phyloP scores from a whole-genome alignment of 805 yeast genomes.

The Pichia paraexigua region DNA sequence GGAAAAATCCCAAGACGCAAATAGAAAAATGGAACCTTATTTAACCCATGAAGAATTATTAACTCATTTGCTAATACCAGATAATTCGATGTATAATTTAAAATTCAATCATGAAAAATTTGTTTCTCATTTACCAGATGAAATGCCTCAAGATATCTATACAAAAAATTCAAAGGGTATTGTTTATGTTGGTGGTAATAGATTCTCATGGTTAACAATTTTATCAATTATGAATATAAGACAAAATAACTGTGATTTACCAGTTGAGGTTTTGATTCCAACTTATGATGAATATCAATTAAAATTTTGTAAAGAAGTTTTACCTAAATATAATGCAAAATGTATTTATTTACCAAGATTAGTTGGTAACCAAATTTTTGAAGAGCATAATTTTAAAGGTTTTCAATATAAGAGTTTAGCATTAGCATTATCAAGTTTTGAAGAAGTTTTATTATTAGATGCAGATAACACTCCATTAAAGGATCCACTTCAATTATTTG shows the following conservation, averaged over 20 bases:
- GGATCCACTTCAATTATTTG: conserved; percentile 27
- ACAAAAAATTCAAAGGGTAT: conserved; percentile 41
- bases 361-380: conserved; percentile 52
- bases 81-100: conserved; percentile 37
- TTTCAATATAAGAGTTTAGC: conserved; percentile 21
- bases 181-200: conserved; percentile 73
- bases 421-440: conserved; percentile 35
- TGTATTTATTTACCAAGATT: conserved; percentile 57
- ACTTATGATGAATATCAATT: conserved; percentile 59
- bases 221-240: conserved; percentile 56
- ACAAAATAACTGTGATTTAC: conserved; percentile 54
- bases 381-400: conserved; percentile 35
- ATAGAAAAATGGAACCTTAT: background rate
- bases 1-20: background rate
- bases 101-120: conserved; percentile 39
- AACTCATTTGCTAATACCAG: conserved; percentile 39
- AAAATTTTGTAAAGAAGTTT: conserved; percentile 51
- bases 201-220: conserved; percentile 60
- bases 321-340: conserved; percentile 53
- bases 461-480: conserved; percentile 35
- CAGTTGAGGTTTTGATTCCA: conserved; percentile 79
- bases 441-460: conserved; percentile 34
- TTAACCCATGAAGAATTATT: conserved; percentile 27
- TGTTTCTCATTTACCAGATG: conserved; percentile 38
- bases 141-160: conserved; percentile 38